phyloP scores from a whole-genome alignment of 495 filamentous ascomycete species.

The Cercophora scortea region DNA sequence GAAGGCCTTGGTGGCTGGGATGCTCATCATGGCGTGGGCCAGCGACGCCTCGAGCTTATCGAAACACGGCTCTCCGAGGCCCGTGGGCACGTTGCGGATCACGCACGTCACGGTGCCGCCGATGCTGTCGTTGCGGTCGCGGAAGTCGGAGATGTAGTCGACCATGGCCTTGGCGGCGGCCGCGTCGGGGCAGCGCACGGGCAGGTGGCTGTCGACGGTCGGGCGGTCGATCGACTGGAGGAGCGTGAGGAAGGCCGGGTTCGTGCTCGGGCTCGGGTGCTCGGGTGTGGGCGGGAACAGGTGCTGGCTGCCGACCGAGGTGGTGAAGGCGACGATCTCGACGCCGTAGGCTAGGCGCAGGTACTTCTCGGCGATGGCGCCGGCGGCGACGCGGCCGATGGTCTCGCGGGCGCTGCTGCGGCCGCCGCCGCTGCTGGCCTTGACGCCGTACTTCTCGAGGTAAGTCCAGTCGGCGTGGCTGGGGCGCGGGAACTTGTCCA shows the following conservation, averaged over 20 bases:
- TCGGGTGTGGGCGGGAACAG: conserved; percentile 74
- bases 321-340: conserved; percentile 87
- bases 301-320: conserved; percentile 74
- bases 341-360: conserved; percentile 70
- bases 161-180: conserved; percentile 64
- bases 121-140: conserved; percentile 81
- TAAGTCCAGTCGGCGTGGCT: conserved; percentile 97
- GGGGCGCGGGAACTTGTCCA: conserved; percentile 85
- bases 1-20: conserved; percentile 95
- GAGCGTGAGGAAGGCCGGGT: conserved; percentile 74
- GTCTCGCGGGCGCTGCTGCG: conserved; percentile 91
- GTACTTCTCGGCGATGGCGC: conserved; percentile 92
- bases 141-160: conserved; percentile 68
- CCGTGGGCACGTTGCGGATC: conserved; percentile 80
- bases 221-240: conserved; percentile 66
- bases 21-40: conserved; percentile 93
- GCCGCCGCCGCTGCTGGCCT: conserved; percentile 87
- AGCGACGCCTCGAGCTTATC: conserved; percentile 93
- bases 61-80: conserved; percentile 91
- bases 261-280: conserved; percentile 66
- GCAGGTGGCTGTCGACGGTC: conserved; percentile 74
- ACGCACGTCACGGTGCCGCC: conserved; percentile 96
- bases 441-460: conserved; percentile 93
- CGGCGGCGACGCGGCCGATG: conserved; percentile 89
- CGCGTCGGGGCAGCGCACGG: conserved; percentile 76